Evolutionary conservation across 2,329 filamentous ascomycete genomes (phyloP), one percentile per base, ranked within the genome.

Genomic region (Epichloe sylvatica): DNA sequence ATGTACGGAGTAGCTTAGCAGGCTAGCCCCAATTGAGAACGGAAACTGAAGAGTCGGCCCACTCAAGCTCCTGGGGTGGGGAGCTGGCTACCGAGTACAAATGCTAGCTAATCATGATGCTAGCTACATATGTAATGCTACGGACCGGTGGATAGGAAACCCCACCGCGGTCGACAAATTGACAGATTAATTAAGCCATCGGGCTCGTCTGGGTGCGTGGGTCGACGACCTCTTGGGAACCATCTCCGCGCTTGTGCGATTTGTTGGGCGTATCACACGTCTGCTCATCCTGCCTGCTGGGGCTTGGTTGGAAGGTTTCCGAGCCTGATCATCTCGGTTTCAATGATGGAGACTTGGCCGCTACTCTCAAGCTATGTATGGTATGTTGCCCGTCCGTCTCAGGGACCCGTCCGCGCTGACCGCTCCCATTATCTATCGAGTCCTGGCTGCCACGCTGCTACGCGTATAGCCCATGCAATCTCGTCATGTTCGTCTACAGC

Each of bases 131-230:
- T 17, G 17, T 2, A 17, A 9, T 30, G 25, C 25, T 7, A 30
- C 25, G 25, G 52, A 53, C 53, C 52, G 51, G 49, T 55, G 47
- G 49, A 51, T 50, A 54, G 55, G 52, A 50, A 54, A 45, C 50
- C 33, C 36, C 30, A 8, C 30, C 30, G 30, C 30, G 30, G 30
- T 30, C 30, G 30, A 30, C 30, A 30, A 3, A 30, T 30, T 1
- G 4, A 30, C 25, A 30, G 25, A 30, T 25, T 8, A 9, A 30
- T 30, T 30, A 7, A 30, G 25, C 25, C 25, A 25, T 25, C 25
- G 25, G 25, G 25, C 25, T 25, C 25, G 25, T 8, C 8, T 30
- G 25, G 25, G 25, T 30, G 25, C 25, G 25, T 30, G 25, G 25
- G 25, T 9, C 25, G 1, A 30, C 30, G 30, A 30, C 30, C 30